A percentile compares a stretch with the other conserved stretches of the same genome.
Evolutionary conservation across 441 rosid genomes (phyloP).

Genomic region (Euphorbia corollata): DNA sequence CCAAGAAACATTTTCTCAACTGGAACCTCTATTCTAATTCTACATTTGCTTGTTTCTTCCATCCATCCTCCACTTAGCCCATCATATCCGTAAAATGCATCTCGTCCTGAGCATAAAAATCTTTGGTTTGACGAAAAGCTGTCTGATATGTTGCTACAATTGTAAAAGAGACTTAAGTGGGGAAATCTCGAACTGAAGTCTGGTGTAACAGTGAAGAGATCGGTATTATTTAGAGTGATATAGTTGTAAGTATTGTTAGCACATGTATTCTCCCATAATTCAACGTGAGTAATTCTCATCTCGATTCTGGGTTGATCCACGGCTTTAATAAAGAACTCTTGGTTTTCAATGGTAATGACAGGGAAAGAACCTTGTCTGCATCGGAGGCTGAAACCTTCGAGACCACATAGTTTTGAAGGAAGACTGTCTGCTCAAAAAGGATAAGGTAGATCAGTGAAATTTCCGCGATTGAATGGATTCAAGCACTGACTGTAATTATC

Average conservation of each 20-base stretch:
- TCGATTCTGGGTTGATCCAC: neutral
- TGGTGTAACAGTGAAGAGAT: neutral
- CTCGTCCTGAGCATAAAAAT: neutral
- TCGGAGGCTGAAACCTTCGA: neutral
- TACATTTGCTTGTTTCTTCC: neutral
- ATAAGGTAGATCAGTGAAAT: neutral
- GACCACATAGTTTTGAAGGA: conserved; percentile 12
- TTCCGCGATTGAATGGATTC: neutral
- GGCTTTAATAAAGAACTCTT: neutral
- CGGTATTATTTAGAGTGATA: neutral
- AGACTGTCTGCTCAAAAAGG: conserved; percentile 20
- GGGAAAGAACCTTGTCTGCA: neutral
- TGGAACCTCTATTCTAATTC: neutral
- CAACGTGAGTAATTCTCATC: neutral
- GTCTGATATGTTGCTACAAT: neutral
- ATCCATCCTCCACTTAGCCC: neutral
- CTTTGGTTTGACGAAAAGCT: neutral
- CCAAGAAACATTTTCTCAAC: neutral
- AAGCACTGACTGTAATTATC: conserved; percentile 14
- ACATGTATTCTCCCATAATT: neutral
- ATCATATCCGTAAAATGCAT: neutral
- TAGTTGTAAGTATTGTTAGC: neutral
- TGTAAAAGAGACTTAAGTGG: neutral
- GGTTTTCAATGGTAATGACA: neutral
- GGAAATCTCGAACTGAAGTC: neutral